Evolutionary conservation across 2,329 filamentous ascomycete genomes (phyloP).

Genomic region (Cercospora berteroae): DNA sequence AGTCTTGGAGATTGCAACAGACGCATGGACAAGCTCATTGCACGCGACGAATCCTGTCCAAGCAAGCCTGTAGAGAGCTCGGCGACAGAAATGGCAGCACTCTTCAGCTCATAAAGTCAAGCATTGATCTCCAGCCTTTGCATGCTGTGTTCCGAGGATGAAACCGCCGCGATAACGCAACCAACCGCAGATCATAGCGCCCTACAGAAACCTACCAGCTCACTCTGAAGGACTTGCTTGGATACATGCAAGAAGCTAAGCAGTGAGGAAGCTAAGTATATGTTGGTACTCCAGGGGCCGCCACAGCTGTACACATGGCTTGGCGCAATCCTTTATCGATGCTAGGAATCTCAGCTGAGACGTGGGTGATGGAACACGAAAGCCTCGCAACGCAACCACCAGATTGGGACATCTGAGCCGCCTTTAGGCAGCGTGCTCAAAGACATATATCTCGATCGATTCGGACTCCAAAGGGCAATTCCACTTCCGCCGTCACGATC

Average conservation of each 20-base stretch:
- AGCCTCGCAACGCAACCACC: not conserved
- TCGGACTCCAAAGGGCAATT: too few species aligned
- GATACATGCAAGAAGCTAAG: not conserved
- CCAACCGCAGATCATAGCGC: not conserved
- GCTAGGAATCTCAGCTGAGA: not conserved
- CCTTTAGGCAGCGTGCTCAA: not conserved
- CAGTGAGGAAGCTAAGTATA: not conserved
- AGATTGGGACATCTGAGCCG: not conserved
- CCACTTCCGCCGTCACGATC: not conserved
- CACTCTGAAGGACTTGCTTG: not conserved
- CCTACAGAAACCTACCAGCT: not conserved
- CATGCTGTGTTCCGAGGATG: not conserved
- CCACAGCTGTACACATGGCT: not conserved
- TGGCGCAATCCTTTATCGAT: not conserved
- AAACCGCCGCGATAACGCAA: not conserved
- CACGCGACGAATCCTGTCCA: not conserved
- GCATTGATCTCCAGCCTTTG: not conserved
- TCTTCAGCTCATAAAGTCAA: not conserved
- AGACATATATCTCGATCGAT: not conserved
- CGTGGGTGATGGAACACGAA: not conserved
- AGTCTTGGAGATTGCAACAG: not conserved
- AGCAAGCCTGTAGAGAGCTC: not conserved
- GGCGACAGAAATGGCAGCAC: not conserved
- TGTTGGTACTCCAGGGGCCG: not conserved
- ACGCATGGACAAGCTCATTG: not conserved